Evolutionary conservation across 306 rosid genomes (phyloP).

Genomic region (Glycine soja): DNA sequence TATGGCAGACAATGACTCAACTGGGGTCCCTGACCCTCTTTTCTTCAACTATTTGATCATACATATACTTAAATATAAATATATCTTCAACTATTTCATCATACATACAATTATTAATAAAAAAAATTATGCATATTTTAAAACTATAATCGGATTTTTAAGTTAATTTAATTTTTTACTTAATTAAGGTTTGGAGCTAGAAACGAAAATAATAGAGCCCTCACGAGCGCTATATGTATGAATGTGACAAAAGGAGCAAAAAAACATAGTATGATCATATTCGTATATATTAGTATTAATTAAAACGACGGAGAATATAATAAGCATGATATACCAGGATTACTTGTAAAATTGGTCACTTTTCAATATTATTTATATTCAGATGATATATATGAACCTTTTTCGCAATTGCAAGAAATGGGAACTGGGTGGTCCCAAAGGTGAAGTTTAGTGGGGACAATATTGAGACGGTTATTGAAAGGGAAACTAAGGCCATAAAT

Average conservation of each 20-base stretch:
- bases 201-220: conserved; percentile 49
- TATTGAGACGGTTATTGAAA: conserved; percentile 44
- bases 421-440: conserved; percentile 45
- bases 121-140: neutral
- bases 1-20: conserved; percentile 53
- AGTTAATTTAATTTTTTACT: neutral
- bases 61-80: neutral
- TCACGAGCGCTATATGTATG: conserved; percentile 9
- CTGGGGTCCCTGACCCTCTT: conserved; percentile 49
- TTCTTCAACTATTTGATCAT: conserved; percentile 49
- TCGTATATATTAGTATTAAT: conserved; percentile 33
- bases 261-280: conserved; percentile 32
- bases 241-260: conserved; percentile 36
- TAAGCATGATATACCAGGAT: conserved; percentile 39
- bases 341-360: conserved; percentile 60
- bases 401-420: conserved; percentile 54
- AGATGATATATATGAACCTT: conserved; percentile 47
- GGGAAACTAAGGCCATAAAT: conserved; percentile 15
- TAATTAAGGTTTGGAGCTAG: neutral
- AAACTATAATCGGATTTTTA: no score
- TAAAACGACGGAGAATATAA: conserved; percentile 32
- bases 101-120: conserved; percentile 8
- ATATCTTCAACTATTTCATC: conserved; percentile 33
- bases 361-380: conserved; percentile 26
- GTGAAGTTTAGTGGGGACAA: conserved; percentile 46